Base-by-base conservation (phyloP, 345 rosid species). In the Euphorbia pulcherrima region DNA sequence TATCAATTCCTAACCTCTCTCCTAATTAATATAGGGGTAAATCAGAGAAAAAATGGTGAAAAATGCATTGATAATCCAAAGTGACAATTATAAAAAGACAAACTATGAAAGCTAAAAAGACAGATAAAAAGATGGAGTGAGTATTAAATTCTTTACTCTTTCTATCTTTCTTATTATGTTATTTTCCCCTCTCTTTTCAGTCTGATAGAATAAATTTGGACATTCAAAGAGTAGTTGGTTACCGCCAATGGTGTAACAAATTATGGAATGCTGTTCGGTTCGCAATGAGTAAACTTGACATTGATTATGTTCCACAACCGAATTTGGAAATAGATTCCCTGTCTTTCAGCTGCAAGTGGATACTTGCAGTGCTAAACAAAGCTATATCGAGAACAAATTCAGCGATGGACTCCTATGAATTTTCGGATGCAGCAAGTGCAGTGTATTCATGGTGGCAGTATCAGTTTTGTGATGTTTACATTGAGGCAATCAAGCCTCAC, bases 191-290 rank as follows among this genome's bases (percentile, higher is more conserved):
- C n/a, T 57, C 37, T 33, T 33, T 82, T 64, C 84, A 94, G 96
- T 89, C 93, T 18, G 99, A 91, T 77, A 94, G 80, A 80, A 94
- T 94, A 68, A 94, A 94, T 85, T 82, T 94, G 86, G 96, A 94
- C 77, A 91, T 94, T 62, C 92, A 82, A 78, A 84, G 97, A 79
- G 99, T 94, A 47, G 92, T 88, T 71, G 97, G 97, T 23, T 91
- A 91, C 82, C 97, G 96, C n/a, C 97, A 94, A 61, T 94, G 99
- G 99, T 94, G 99, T 77, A 94, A 94, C 79, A 94, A 94, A 71
- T 73, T 94, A 48, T 91, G 99, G 97, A 91, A 94, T 74, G 99
- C 97, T 7, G 97, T 94, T 74, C 88, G 97, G 56, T 94, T 89
- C 78, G 96, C 96, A 14, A 87, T 94, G 96, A 85, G 86, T 82